Evolutionary conservation across 2,329 filamentous ascomycete species (phyloP).

Genomic region (Ophidiomyces ophidiicola): DNA sequence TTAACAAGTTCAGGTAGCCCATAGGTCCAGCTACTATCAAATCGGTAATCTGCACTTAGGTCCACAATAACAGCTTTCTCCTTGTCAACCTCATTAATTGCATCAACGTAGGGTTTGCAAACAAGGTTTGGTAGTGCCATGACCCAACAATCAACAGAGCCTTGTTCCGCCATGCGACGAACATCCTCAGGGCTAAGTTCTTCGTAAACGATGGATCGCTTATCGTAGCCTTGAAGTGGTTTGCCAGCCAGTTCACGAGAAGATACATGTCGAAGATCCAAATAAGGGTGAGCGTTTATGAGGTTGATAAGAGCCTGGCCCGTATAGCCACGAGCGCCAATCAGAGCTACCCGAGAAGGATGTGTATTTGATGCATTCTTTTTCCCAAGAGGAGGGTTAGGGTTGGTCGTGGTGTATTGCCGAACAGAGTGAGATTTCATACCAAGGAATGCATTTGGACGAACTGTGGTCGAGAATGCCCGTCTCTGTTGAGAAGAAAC

Average conservation of each 20-base stretch:
- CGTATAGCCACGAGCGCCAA: slow-evolving; percentile 87
- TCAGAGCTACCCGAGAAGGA: slow-evolving; percentile 70
- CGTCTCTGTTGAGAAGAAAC: slow-evolving; percentile 49
- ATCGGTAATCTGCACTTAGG: slow-evolving; percentile 92
- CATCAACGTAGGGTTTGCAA: slow-evolving; percentile 86
- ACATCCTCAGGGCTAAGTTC: slow-evolving; percentile 81
- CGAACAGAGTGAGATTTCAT: slow-evolving; percentile 26
- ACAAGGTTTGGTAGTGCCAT: slow-evolving; percentile 95
- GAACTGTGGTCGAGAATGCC: slow-evolving; percentile 50
- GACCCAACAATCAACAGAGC: slow-evolving; percentile 88
- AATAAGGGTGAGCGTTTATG: slow-evolving; percentile 73
- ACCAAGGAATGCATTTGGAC: slow-evolving; percentile 27
- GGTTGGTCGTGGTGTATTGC: slow-evolving; percentile 38
- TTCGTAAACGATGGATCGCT: slow-evolving; percentile 84
- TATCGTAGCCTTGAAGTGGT: slow-evolving; percentile 77
- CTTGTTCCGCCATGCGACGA: slow-evolving; percentile 66
- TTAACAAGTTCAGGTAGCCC: slow-evolving; percentile 76
- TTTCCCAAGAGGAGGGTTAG: slow-evolving; percentile 77
- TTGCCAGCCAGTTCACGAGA: slow-evolving; percentile 84
- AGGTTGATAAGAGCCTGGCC: slow-evolving; percentile 82
- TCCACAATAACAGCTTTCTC: slow-evolving; percentile 72
- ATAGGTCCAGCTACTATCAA: slow-evolving; percentile 76
- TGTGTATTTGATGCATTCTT: slow-evolving; percentile 75
- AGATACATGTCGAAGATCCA: slow-evolving; percentile 84
- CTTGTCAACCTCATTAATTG: slow-evolving; percentile 59